A percentile compares a stretch with the other conserved stretches of the same genome.
Evolutionary conservation across 2,329 filamentous ascomycete species (phyloP).

Genomic region (Fusarium sacchari): DNA sequence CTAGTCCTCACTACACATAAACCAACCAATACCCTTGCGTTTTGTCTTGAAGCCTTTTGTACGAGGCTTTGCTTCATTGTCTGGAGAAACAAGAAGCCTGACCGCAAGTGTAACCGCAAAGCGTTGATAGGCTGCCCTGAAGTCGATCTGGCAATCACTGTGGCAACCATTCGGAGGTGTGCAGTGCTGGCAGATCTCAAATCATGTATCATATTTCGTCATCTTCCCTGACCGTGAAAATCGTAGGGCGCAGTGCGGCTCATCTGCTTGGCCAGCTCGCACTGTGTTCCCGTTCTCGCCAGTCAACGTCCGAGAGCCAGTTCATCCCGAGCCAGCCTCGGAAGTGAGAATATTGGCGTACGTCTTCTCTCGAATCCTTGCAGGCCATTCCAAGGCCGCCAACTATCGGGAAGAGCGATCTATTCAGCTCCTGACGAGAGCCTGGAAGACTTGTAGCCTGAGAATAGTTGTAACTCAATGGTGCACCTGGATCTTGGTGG

Average conservation of each 20-base stretch:
- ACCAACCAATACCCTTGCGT: neutral
- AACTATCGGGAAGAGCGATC: conserved; percentile 1
- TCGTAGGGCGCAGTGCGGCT: accelerated
- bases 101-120: neutral
- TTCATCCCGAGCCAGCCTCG: neutral
- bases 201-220: neutral
- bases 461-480: neutral
- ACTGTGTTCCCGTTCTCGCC: neutral
- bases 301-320: accelerated
- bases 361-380: neutral
- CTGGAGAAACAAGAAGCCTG: neutral
- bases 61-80: neutral
- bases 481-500: too few species aligned
- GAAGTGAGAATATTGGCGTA: neutral
- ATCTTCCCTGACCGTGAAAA: too few species aligned
- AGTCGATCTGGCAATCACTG: too few species aligned
- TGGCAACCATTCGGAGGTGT: accelerated
- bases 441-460: accelerated
- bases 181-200: too few species aligned
- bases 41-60: neutral
- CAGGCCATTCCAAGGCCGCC: neutral
- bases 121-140: neutral
- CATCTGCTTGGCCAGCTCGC: neutral
- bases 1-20: neutral
- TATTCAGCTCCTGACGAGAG: neutral